Percentiles rank a stretch among this genome's conserved stretches.
These are phyloP conservation scores for apple (Malus domestica) DNA, from an alignment of 306 rosid species.

Conservation along the genomic window DNA sequence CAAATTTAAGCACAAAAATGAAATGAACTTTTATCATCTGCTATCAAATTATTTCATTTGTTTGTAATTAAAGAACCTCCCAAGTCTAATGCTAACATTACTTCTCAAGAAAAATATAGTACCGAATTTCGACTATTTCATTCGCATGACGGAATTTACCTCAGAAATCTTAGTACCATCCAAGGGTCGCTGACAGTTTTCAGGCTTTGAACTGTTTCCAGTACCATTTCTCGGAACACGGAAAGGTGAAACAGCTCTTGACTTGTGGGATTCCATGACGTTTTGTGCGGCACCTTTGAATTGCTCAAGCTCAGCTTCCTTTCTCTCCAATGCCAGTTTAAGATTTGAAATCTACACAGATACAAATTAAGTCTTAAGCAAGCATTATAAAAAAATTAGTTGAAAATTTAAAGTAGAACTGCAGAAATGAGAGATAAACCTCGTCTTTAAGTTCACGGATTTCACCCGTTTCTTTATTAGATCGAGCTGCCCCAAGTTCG, in stretches of 20 bases:
- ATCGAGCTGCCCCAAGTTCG: conserved; percentile 89
- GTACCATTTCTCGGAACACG: conserved; percentile 56
- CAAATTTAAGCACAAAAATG: not conserved
- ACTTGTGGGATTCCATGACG: conserved; percentile 46
- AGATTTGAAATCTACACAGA: conserved; percentile 59
- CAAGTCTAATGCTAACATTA: not conserved
- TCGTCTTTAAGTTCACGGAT: conserved; percentile 78
- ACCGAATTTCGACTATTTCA: not conserved
- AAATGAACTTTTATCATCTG: not conserved
- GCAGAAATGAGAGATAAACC: conserved; percentile 44
- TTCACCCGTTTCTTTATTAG: conserved; percentile 86
- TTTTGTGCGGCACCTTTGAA: conserved; percentile 47
- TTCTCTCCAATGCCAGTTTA: conserved; percentile 66
- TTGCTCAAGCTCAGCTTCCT: conserved; percentile 74
- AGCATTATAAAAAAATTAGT: not conserved
- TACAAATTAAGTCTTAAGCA: not conserved
- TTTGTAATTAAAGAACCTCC: not conserved
- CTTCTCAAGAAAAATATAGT: not conserved
- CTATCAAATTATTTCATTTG: not conserved
- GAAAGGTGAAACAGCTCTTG: conserved; percentile 71
- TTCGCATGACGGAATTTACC: conserved; percentile 27
- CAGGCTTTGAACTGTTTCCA: conserved; percentile 42
- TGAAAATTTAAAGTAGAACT: not conserved
- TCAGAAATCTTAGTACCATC: conserved; percentile 52
- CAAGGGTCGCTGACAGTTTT: conserved; percentile 36